These are phyloP conservation scores for Boletus calvinii DNA, from an alignment of 1,284 basidiomycete species.

Conservation along the genomic window DNA sequence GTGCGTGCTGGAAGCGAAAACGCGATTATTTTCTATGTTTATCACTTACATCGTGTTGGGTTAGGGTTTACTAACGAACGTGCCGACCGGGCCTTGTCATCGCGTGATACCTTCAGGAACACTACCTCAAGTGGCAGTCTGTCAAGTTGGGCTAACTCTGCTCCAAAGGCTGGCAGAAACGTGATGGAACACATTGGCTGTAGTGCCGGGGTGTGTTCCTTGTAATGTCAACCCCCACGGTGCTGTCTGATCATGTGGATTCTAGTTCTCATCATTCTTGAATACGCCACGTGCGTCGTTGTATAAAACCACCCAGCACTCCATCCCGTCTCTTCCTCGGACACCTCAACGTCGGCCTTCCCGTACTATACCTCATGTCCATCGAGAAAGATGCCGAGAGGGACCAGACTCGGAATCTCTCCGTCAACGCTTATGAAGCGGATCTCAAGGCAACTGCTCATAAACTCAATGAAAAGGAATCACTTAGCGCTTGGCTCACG, in stretches of 20 bases:
- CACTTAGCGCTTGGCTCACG: constrained; percentile 57
- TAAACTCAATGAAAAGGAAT: constrained; percentile 38
- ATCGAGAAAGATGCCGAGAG: constrained; percentile 20
- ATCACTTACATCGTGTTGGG: neutral
- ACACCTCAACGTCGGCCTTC: neutral
- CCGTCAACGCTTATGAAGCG: constrained; percentile 26
- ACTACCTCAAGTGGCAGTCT: no score
- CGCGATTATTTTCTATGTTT: neutral
- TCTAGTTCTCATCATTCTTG: constrained; percentile 2
- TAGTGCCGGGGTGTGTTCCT: constrained; percentile 2
- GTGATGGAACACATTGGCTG: neutral
- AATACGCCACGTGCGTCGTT: constrained; percentile 26
- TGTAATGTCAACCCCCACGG: neutral
- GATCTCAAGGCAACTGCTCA: constrained; percentile 28
- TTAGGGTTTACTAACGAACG: constrained; percentile 14
- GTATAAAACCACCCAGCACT: constrained; percentile 25
- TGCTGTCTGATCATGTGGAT: neutral
- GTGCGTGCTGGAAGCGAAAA: neutral
- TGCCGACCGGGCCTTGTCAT: no score
- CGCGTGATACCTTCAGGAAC: neutral
- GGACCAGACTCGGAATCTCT: constrained; percentile 19
- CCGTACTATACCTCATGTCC: constrained; percentile 24
- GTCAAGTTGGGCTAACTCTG: constrained; percentile 14
- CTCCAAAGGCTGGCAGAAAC: neutral
- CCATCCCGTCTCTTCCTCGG: neutral